Evolutionary conservation across 352 stramenopile genomes (phyloP).

Genomic region (Peronosclerospora sorghi): DNA sequence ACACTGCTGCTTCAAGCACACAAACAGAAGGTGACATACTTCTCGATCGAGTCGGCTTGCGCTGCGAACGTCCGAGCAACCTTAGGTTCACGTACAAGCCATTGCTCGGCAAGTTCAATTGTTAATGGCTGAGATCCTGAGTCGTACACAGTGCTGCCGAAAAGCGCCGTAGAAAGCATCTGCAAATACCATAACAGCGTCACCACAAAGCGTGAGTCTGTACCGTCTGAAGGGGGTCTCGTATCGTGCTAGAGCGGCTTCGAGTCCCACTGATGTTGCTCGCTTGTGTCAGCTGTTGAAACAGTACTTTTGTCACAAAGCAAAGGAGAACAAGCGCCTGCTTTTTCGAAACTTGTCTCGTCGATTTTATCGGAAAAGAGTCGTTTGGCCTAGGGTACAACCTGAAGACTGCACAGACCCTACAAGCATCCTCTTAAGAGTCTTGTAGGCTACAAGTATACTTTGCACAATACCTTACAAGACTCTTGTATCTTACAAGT

Average conservation of each 20-base stretch:
- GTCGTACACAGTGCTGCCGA: constrained; percentile 40
- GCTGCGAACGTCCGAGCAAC: constrained; percentile 28
- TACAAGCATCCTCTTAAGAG: too few relatives aligned
- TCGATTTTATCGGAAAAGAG: too few relatives aligned
- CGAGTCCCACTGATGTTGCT: constrained; percentile 34
- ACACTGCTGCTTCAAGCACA: constrained; percentile 19
- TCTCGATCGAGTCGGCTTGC: constrained; percentile 34
- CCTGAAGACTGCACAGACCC: too few relatives aligned
- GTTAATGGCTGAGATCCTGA: constrained; percentile 31
- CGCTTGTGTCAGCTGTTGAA: constrained; percentile 39
- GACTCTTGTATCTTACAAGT: too few relatives aligned
- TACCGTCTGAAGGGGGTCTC: too few relatives aligned
- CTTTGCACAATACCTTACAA: too few relatives aligned
- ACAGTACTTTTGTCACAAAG: constrained; percentile 40
- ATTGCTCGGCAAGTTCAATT: constrained; percentile 27
- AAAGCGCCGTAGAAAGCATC: constrained; percentile 37
- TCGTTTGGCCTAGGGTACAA: too few relatives aligned
- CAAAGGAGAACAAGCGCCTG: constrained; percentile 44
- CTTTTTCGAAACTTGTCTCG: constrained; percentile 3
- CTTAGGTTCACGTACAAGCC: constrained; percentile 31
- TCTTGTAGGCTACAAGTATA: too few relatives aligned
- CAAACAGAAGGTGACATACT: constrained; percentile 45
- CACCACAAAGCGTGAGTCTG: constrained; percentile 28
- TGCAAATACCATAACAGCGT: constrained; percentile 44
- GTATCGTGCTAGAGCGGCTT: too few relatives aligned